Evolutionary conservation across 768 basidiomycete genomes (phyloP), one percentile per base, ranked within the genome.

Genomic region (Lentinus brumalis): DNA sequence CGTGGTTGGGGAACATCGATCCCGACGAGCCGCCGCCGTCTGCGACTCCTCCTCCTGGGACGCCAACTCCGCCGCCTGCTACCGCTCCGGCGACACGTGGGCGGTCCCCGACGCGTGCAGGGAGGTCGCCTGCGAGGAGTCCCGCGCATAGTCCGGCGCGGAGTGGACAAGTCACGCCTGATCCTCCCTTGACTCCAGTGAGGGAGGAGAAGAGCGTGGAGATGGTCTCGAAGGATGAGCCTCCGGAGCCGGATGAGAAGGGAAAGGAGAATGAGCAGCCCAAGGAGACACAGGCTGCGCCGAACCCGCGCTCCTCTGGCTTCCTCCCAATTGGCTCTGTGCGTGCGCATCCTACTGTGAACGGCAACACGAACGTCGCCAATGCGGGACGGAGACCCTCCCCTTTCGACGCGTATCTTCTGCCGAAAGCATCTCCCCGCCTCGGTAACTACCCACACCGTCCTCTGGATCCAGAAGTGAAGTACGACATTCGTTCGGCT

Each of bases 291-390:
- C 57, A 59, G 26, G 73, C 78, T 9, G 71, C 77, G 0, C 88
- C 89, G 0, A 86, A 91, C 69, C 87, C 88, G 30, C 85, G 89
- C 3, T 91, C 89, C 2, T 90, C 88, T 53, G 90, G 89, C 1
- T 92, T 92, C 66, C 79, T 90, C 18, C 85, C 89, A 0, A 82
- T 91, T 12, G 78, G 81, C 5, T 83, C 83, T 0, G 77, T 84
- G 51, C 83, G 81, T 55, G 74, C 51, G 12, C 39, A 55, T 18
- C 30, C 35, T 56, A 52, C 38, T 56, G 44, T 9, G 39, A 50
- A 35, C 15, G 31, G 35, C 15, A 35, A 35, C 35, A 11, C 35
- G 35, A 59, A 31, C 49, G 50, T 18, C 21, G 50, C 14, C 10
- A 63, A 42, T 50, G 21, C 31, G 18, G 47, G 18, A 9, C 41